These are phyloP conservation scores for Pontederia crassipes DNA, from an alignment of 176 grass and related monocot species.

Conservation along the genomic window DNA sequence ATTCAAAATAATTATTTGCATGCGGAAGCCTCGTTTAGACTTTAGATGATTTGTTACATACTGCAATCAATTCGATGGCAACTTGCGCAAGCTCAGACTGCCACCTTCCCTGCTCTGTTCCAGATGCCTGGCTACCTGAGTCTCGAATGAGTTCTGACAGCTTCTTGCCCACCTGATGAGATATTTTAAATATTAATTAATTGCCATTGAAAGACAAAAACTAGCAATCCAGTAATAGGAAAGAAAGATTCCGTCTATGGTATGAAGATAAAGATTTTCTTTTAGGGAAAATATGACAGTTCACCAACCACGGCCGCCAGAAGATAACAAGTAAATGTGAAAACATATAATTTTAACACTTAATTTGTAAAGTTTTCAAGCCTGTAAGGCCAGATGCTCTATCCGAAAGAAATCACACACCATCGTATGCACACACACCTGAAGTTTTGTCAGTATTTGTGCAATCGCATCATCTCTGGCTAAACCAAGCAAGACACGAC, in stretches of 20 bases:
- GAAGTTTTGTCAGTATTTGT: conserved; percentile 94
- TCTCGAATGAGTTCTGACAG: conserved; percentile 94
- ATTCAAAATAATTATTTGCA: too few species aligned
- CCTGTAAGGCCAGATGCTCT: too few species aligned
- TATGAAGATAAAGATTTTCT: too few species aligned
- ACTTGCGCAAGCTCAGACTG: conserved; percentile 87
- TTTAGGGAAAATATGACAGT: too few species aligned
- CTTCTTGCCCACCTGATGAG: conserved; percentile 88
- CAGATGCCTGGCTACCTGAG: conserved; percentile 61
- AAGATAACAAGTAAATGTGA: too few species aligned
- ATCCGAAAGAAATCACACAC: background rate
- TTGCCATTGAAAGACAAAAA: too few species aligned
- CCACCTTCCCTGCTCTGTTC: conserved; percentile 74
- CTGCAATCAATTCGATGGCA: conserved; percentile 87
- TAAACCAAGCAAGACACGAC: conserved; percentile 86
- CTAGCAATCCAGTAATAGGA: background rate
- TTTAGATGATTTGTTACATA: conserved; percentile 18
- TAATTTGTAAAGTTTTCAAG: too few species aligned
- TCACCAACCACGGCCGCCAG: too few species aligned
- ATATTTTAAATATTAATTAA: too few species aligned
- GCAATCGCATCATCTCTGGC: conserved; percentile 93
- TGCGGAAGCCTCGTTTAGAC: too few species aligned
- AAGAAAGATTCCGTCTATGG: background rate
- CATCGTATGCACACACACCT: conserved; percentile 29
- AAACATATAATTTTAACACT: too few species aligned